Base-by-base conservation (phyloP, 345 rosid species). In the Ceriops decandra region DNA sequence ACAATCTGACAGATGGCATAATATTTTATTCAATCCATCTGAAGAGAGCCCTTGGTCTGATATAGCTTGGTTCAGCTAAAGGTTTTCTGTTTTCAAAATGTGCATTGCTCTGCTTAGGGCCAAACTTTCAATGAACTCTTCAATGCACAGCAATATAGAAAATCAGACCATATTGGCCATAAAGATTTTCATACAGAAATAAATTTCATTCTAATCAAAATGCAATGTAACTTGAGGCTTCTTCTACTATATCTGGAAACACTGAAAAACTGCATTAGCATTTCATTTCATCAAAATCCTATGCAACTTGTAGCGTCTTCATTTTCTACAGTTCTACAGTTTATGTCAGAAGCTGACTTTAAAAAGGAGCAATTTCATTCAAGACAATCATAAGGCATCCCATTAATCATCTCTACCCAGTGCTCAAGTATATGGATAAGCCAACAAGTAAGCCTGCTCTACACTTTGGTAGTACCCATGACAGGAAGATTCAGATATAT, bases 341-440 rank as follows among this genome's bases (percentile, higher is more conserved):
- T 47, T 21, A 21, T 30, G n/a, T 22, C 31, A 68, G 65, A 59
- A 59, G 65, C 57, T 59, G 10, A 30, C 58, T 35, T 31, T 59
- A 19, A 20, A 27, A 16, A 26, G 13, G 27, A 57, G 38, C 38
- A 36, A 57, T 17, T 57, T 38, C 26, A 35, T 20, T 3, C 9
- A 3, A 33, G 28, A 57, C 27, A 42, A 58, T 59, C 11, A 47
- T 11, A n/a, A 58, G 47, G 64, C 6, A 58, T 58, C 32, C 10
- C 35, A 53, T 33, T 33, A 38, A 51, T 42, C 15, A 42, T 42
- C 47, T 42, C 47, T 13, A 42, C 15, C 4, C 47, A 42, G 47
- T 42, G 11, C 4, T 42, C 47, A 42, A 42, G 47, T 16, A 11
- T 42, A 42, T 10, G 1, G 47, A 36, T 36, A 36, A 8, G 42